Conservation (phyloP, 805 yeast species). For the Suhomyces sp. region DNA sequence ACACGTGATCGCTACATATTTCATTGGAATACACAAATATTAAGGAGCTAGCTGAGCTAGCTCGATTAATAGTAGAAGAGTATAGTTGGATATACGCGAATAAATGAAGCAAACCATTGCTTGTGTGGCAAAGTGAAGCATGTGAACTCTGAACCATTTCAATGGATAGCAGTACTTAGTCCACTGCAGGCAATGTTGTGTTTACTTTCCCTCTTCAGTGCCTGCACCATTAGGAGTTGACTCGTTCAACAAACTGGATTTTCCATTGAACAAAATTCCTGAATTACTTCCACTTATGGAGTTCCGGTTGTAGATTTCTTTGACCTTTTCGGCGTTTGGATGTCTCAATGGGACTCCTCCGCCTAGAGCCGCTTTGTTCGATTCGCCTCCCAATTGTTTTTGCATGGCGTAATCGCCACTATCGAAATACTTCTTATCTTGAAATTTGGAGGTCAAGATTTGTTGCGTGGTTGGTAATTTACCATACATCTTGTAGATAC, state of each 20-base stretch:
- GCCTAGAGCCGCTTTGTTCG: constrained; percentile 23
- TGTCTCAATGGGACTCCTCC: constrained; percentile 42
- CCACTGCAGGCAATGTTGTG: neutral
- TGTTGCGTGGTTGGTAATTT: constrained; percentile 80
- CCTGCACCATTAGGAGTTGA: constrained; percentile 28
- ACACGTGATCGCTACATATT: neutral
- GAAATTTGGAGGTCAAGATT: constrained; percentile 67
- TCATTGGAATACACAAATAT: neutral
- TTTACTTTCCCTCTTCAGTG: constrained; percentile 14
- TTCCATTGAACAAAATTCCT: constrained; percentile 45
- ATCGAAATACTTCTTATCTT: constrained; percentile 89
- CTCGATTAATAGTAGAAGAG: neutral
- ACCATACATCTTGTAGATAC: constrained; percentile 77
- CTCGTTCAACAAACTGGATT: constrained; percentile 55
- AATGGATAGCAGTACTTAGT: neutral
- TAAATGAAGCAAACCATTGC: neutral
- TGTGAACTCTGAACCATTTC: neutral
- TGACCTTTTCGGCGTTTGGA: constrained; percentile 58
- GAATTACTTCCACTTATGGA: constrained; percentile 51
- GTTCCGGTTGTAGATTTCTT: constrained; percentile 55
- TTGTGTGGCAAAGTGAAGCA: neutral
- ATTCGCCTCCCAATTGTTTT: constrained; percentile 36
- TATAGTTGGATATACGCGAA: neutral
- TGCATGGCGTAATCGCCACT: constrained; percentile 93
- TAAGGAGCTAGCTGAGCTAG: neutral